phyloP scores from a whole-genome alignment of 2,329 filamentous ascomycete species.

The Chrysosporium queenslandicum region DNA sequence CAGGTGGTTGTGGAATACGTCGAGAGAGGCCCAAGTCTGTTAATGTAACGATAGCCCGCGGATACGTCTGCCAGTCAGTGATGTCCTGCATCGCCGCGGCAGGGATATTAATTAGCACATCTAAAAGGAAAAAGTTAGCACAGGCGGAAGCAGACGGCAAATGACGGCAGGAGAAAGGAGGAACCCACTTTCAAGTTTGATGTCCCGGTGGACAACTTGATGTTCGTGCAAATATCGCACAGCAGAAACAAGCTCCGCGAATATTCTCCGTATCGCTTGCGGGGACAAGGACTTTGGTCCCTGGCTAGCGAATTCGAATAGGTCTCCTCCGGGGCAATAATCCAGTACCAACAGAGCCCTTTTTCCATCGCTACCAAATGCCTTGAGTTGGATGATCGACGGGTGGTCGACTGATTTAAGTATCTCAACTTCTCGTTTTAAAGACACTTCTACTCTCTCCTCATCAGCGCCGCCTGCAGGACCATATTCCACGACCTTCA shows the following conservation, averaged over 20 bases:
- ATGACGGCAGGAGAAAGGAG: conserved; percentile 12
- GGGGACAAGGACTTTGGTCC: conserved; percentile 52
- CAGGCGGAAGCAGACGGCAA: conserved; percentile 6
- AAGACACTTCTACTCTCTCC: conserved; percentile 80
- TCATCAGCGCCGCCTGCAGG: conserved; percentile 88
- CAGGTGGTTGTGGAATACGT: conserved; percentile 59
- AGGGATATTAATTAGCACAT: conserved; percentile 82
- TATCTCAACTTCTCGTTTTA: conserved; percentile 92
- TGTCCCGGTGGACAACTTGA: conserved; percentile 88
- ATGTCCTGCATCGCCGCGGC: conserved; percentile 55
- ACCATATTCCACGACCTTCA: conserved; percentile 93
- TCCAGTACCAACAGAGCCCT: conserved; percentile 77
- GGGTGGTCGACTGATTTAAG: conserved; percentile 81
- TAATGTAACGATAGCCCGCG: conserved; percentile 73
- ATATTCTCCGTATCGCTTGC: conserved; percentile 60
- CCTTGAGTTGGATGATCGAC: conserved; percentile 80
- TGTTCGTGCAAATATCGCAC: conserved; percentile 75
- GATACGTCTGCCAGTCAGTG: conserved; percentile 63
- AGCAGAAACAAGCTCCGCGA: conserved; percentile 77
- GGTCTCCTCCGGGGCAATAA: conserved; percentile 86
- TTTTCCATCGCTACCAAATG: conserved; percentile 73
- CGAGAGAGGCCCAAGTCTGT: conserved; percentile 87
- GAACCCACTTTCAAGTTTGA: conserved; percentile 86
- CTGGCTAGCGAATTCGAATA: conserved; percentile 81
- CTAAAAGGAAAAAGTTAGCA: conserved; percentile 38